Conservation (phyloP, 1,284 basidiomycete genomes). For the Retiboletus flavoniger region DNA sequence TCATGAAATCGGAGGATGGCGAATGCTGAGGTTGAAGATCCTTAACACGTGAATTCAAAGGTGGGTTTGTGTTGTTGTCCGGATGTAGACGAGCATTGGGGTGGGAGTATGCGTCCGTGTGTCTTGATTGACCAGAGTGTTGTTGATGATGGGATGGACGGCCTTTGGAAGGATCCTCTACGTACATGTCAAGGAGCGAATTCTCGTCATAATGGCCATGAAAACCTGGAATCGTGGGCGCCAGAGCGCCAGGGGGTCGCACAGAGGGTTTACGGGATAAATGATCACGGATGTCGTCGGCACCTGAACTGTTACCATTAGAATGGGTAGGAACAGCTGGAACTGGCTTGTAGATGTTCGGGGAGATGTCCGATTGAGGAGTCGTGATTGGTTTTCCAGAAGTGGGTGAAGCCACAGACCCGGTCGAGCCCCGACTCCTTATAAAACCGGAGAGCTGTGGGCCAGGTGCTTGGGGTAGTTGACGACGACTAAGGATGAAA, state of each 20-base stretch:
- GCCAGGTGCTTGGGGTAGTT: conserved; percentile 28
- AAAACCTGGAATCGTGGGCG: conserved; percentile 36
- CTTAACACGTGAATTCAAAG: conserved; percentile 19
- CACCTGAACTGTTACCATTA: conserved; percentile 8
- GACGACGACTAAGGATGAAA: conserved; percentile 26
- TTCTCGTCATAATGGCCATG: conserved; percentile 26
- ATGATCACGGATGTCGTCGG: conserved; percentile 23
- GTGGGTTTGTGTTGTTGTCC: conserved; percentile 13
- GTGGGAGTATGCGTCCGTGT: conserved; percentile 20
- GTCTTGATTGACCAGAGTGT: conserved; percentile 22
- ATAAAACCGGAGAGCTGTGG: conserved; percentile 16
- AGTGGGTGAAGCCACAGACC: conserved; percentile 21
- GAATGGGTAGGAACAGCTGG: conserved; percentile 26
- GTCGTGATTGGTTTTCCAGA: conserved; percentile 14
- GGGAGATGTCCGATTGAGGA: conserved; percentile 22
- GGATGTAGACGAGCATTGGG: conserved; percentile 14
- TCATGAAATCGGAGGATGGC: conserved; percentile 23
- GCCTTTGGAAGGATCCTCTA: conserved; percentile 20
- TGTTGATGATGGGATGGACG: conserved; percentile 27
- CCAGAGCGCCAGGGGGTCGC: conserved; percentile 37
- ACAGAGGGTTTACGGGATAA: conserved; percentile 23
- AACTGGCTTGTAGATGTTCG: conserved; percentile 34
- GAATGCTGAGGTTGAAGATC: conserved; percentile 25
- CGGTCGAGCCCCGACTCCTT: conserved; percentile 21
- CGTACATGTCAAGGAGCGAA: conserved; percentile 27